Evolutionary conservation across 148 eudicot species (phyloP).

Genomic region (Camellia sinensis): DNA sequence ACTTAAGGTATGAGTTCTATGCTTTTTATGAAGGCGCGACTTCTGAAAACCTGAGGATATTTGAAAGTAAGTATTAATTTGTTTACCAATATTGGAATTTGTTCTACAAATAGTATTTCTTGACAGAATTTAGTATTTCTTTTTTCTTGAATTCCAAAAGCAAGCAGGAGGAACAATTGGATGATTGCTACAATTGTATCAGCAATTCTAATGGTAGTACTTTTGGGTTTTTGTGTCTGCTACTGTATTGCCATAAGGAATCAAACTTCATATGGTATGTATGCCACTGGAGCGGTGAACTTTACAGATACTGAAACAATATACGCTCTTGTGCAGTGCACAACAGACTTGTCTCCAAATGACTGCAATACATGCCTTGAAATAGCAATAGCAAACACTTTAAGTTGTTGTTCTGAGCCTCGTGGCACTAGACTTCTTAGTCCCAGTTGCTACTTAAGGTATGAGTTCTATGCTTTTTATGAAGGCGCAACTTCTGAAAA

Average conservation of each 20-base stretch:
- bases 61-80: too few species aligned
- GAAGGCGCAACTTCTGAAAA: neutral
- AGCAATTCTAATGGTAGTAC: too few species aligned
- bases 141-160: too few species aligned
- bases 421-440: slow-evolving; percentile 27
- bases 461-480: slow-evolving; percentile 27
- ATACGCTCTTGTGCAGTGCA: slow-evolving; percentile 46
- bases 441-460: slow-evolving; percentile 37
- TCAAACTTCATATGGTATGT: slow-evolving; percentile 10
- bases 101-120: too few species aligned
- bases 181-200: too few species aligned
- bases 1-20: slow-evolving; percentile 32
- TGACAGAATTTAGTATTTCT: too few species aligned
- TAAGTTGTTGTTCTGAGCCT: slow-evolving; percentile 8
- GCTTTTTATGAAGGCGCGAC: slow-evolving; percentile 6
- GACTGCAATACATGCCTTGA: slow-evolving; percentile 40
- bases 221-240: too few species aligned
- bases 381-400: slow-evolving; percentile 20
- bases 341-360: slow-evolving; percentile 35
- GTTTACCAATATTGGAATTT: too few species aligned
- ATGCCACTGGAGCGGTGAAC: slow-evolving; percentile 13
- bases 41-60: too few species aligned
- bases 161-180: too few species aligned
- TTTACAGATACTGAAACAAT: slow-evolving; percentile 1
- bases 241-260: too few species aligned